Base-by-base conservation (phyloP, 2,329 filamentous ascomycete genomes). In the Stagonosporopsis vannaccii region DNA sequence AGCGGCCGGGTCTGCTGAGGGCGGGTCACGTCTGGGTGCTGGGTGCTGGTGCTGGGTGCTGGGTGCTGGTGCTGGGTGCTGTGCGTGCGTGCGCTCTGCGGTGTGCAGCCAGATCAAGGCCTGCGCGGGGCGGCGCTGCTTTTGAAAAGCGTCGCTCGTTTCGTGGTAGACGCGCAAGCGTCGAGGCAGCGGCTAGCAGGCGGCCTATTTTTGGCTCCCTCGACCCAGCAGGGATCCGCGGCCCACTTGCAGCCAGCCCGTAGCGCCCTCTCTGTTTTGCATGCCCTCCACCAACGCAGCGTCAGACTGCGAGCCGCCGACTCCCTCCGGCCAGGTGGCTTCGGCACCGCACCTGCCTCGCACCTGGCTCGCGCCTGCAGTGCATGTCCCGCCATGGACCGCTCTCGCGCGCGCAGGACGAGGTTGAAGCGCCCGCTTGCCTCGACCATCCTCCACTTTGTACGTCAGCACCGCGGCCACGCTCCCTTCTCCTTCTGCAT, bases 401-500 rank as follows among this genome's bases (percentile, higher is more conserved):
- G 32, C 39, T 22, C 44, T 25, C 56, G 36, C 39, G 56, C 56
- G 33, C 65, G 41, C 26, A 28, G 26, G 26, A 28, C 26, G 65
- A 60, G 57, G 60, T 62, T 62, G 60, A 67, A 67, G 59, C 69
- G 68, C 30, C 68, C 69, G 56, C 56, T 66, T 45, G 62, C 66
- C 68, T 84, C 90, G 67, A 80, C 91, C 71, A 89, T 96, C 70
- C 79, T 96, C 59, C 91, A 96, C 76, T 93, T 96, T 79, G 91
- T 94, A 79, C 9, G 56, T 51, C 48, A 51, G 48, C 50, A 41
- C 46, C 13, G 37, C 11, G 13, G 15, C 25, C 45, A 9, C n/a
- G n/a, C n/a, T n/a, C n/a, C n/a, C n/a, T n/a, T n/a, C n/a, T n/a
- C n/a, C n/a, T n/a, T n/a, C n/a, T n/a, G n/a, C n/a, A n/a, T n/a